Evolutionary conservation across 768 basidiomycete genomes (phyloP).

Genomic region (Kondoa subrosea): DNA sequence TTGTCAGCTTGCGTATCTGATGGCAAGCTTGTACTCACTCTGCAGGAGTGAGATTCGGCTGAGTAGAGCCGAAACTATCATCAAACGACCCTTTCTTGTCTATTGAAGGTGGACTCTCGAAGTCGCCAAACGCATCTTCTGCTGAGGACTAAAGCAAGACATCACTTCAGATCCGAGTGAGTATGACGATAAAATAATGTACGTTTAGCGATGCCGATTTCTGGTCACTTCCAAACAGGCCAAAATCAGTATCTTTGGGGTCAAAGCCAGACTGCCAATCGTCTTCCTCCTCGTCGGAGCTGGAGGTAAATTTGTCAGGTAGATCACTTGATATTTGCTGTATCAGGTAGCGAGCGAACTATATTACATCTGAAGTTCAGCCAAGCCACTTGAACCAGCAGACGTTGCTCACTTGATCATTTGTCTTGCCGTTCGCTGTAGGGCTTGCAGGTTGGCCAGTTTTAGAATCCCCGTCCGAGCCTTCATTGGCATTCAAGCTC

Average conservation of each 20-base stretch:
- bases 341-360: constrained; percentile 68
- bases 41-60: not conserved
- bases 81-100: not conserved
- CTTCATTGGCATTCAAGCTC: constrained; percentile 17
- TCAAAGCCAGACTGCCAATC: constrained; percentile 7
- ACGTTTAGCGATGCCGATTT: not conserved
- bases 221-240: not conserved
- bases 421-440: constrained; percentile 1
- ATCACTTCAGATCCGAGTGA: not conserved
- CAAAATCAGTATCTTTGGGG: constrained; percentile 8
- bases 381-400: constrained; percentile 1
- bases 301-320: constrained; percentile 16
- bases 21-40: not conserved
- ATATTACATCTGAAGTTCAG: not conserved
- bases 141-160: not conserved
- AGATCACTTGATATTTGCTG: constrained; percentile 42
- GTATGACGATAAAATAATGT: not conserved
- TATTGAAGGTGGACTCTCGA: not conserved
- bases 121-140: not conserved
- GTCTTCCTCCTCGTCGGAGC: constrained; percentile 7
- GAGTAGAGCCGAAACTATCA: not conserved
- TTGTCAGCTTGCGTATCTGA: not conserved
- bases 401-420: constrained; percentile 30
- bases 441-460: constrained; percentile 17
- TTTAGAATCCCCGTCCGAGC: constrained; percentile 21